Percentiles rank a stretch among this genome's conserved stretches.
These are phyloP conservation scores for Mortierella claussenii DNA, from an alignment of 192 early-diverging fungal genomes.

Conservation along the genomic window DNA sequence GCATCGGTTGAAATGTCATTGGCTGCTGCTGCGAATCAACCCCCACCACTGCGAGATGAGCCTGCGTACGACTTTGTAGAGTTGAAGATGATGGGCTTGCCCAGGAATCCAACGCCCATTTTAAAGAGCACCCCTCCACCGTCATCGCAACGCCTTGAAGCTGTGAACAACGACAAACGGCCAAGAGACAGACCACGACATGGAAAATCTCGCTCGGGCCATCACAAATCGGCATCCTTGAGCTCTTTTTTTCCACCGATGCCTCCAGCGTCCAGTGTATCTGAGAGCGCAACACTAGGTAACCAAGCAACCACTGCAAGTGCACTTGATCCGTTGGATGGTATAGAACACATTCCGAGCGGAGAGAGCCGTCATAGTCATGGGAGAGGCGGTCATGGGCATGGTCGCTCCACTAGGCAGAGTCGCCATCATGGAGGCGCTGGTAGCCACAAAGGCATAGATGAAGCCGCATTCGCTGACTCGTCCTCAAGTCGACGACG, in stretches of 20 bases:
- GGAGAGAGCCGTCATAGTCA: neutral
- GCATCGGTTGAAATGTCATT: slow-evolving; percentile 35
- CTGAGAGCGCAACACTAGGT: neutral
- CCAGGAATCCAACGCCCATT: neutral
- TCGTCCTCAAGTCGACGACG: slow-evolving; percentile 16
- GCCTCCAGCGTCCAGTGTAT: neutral
- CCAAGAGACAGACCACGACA: slow-evolving; percentile 25
- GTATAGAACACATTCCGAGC: too few relatives aligned
- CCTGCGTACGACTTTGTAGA: slow-evolving; percentile 27
- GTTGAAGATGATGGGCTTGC: slow-evolving; percentile 9
- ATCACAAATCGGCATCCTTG: slow-evolving; percentile 35
- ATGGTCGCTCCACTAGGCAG: neutral
- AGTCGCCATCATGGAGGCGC: slow-evolving; percentile 6
- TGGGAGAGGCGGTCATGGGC: neutral
- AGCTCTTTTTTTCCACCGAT: slow-evolving; percentile 35
- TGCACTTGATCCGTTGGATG: too few relatives aligned
- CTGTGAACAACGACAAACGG: neutral
- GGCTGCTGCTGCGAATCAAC: slow-evolving; percentile 32
- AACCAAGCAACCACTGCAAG: slow-evolving; percentile 6
- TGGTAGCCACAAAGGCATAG: too few relatives aligned
- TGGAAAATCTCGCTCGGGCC: slow-evolving; percentile 27
- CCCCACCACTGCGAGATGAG: slow-evolving; percentile 11
- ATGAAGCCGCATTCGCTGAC: too few relatives aligned
- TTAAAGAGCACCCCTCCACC: neutral
- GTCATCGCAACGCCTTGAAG: too few relatives aligned